Evolutionary conservation across 2,329 filamentous ascomycete genomes (phyloP).

Genomic region (Stachybotrys chlorohalonatus): DNA sequence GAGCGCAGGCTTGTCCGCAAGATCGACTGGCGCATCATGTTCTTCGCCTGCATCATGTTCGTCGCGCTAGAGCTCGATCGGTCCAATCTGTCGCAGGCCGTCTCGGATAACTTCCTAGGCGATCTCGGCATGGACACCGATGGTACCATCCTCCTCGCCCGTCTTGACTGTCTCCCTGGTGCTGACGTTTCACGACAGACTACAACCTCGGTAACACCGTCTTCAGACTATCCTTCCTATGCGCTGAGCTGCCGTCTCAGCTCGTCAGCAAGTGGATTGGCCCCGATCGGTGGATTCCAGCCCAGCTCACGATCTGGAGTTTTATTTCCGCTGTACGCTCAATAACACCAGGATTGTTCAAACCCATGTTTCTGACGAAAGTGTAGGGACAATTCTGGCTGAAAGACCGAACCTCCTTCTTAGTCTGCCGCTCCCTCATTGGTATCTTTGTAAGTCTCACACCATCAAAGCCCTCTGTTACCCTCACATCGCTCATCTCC

Average conservation of each 20-base stretch:
- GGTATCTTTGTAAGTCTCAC: constrained; percentile 19
- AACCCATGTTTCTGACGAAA: not conserved
- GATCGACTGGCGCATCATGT: constrained; percentile 32
- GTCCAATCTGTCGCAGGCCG: constrained; percentile 35
- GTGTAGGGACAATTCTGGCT: constrained; percentile 29
- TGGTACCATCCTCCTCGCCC: constrained; percentile 7
- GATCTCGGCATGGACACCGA: constrained; percentile 35
- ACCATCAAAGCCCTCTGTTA: not conserved
- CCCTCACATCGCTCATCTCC: not conserved
- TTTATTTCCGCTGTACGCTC: constrained; percentile 33
- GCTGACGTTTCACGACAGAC: constrained; percentile 9
- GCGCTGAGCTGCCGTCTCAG: constrained; percentile 45
- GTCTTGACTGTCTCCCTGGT: not conserved
- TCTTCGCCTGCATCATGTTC: constrained; percentile 34
- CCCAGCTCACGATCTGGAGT: constrained; percentile 48
- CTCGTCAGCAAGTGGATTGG: constrained; percentile 49
- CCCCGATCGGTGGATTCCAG: constrained; percentile 51
- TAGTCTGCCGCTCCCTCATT: constrained; percentile 27
- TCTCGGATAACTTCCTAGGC: constrained; percentile 36
- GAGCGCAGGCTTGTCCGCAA: constrained; percentile 27
- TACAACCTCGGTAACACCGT: constrained; percentile 24
- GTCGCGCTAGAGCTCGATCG: constrained; percentile 38
- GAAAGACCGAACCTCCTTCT: constrained; percentile 25
- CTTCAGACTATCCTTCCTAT: constrained; percentile 20
- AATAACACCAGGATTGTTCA: not conserved